Evolutionary conservation across 2,329 filamentous ascomycete species (phyloP).

Genomic region (Hypoxylon sp.): DNA sequence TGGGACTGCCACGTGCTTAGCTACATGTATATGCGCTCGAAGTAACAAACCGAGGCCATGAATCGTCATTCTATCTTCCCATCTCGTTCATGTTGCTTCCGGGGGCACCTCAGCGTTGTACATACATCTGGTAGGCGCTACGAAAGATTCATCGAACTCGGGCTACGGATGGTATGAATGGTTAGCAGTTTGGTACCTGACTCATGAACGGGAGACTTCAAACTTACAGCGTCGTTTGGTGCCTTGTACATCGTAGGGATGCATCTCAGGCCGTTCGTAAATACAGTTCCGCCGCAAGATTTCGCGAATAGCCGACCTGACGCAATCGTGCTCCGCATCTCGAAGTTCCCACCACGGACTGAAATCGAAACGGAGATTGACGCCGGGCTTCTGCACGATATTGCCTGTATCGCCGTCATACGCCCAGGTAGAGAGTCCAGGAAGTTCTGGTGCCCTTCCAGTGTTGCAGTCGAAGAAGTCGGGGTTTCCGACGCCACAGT

Average conservation of each 20-base stretch:
- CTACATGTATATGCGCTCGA: background rate
- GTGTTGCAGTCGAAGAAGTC: slow-evolving; percentile 34
- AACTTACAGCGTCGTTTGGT: slow-evolving; percentile 17
- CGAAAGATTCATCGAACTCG: slow-evolving; percentile 28
- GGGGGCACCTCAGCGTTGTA: slow-evolving; percentile 20
- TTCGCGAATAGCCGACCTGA: slow-evolving; percentile 27
- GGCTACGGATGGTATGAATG: background rate
- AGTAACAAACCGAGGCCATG: background rate
- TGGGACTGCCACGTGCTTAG: background rate
- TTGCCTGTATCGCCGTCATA: slow-evolving; percentile 4
- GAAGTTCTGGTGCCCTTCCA: slow-evolving; percentile 14
- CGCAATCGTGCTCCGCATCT: slow-evolving; percentile 35
- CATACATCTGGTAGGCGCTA: slow-evolving; percentile 13
- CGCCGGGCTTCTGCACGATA: slow-evolving; percentile 11
- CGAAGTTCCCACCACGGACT: slow-evolving; percentile 22
- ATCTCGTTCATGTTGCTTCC: slow-evolving; percentile 11
- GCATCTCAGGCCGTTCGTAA: slow-evolving; percentile 27
- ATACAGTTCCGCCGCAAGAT: slow-evolving; percentile 22
- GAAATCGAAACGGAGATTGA: slow-evolving; percentile 38
- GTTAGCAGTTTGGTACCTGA: background rate
- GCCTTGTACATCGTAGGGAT: slow-evolving; percentile 21
- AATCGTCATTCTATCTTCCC: background rate
- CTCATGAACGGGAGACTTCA: background rate
- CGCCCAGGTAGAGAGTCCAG: slow-evolving; percentile 15
- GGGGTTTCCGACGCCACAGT: slow-evolving; percentile 18